Base-by-base conservation (phyloP, 768 basidiomycete genomes). In the Naganishia kalamii region DNA sequence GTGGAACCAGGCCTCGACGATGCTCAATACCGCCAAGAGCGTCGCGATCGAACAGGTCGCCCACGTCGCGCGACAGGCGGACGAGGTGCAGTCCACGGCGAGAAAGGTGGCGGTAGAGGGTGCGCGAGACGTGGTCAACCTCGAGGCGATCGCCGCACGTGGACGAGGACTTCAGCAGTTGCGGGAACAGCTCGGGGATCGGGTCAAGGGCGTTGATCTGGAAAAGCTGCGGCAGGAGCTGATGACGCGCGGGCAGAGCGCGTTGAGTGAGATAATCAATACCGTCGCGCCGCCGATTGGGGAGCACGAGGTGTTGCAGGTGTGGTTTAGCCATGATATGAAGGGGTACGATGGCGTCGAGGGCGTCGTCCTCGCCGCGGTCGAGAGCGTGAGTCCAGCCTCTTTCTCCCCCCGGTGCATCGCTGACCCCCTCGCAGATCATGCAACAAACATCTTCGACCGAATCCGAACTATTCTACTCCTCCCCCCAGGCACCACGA, bases 241-340 rank as follows among this genome's bases (percentile, higher is more conserved):
- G 43, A 3, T 63, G 37, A 27, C 23, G 35, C 21, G 50, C 7
- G 47, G 43, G 1, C 71, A 96, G 92, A 90, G 90, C 11, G 92
- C 93, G 2, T 80, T 98, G 29, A 90, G 85, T 2, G 92, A 94
- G 64, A 87, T 99, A 63, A 81, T 99, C 57, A 94, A 97, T 75
- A 94, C 88, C 30, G 94, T 99, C 66, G 96, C 96, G 0, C 96
- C 96, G 44, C 96, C 96, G 13, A 98, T 98, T 71, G 90, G 93
- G 27, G 93, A 94, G 77, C 94, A 98, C 75, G 96, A 99, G 79
- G 91, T 97, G 17, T 92, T 99, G 69, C 86, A 96, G 75, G 87
- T 99, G 8, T 91, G 90, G 88, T 80, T 99, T 41, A 88, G 88
- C 73, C 93, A 98, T 79, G 92, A 96, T 70, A 93, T 99, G 93